Evolutionary conservation across 495 filamentous ascomycete species (phyloP), one percentile per base, ranked within the genome.

Genomic region (Entonaema liquescens): DNA sequence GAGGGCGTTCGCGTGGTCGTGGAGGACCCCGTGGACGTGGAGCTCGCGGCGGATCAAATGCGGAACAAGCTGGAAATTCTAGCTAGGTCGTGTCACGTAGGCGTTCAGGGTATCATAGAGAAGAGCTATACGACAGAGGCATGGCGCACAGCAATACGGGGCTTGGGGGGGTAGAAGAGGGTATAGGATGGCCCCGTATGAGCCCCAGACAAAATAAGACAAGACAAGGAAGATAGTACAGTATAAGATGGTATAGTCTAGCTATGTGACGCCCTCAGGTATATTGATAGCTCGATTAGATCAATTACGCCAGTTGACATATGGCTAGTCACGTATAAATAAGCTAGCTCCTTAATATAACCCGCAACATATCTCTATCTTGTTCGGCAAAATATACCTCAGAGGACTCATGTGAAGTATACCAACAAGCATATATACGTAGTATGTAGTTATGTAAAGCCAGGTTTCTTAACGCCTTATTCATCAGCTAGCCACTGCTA

Each of bases 1-100:
- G 89, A 7, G 81, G 88, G 25, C 82, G 87, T 47, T 76, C 80
- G 26, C 76, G 78, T 42, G 76, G 77, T 23, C 74, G 81, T n/a
- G 72, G 75, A 17, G 68, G 69, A n/a, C 47, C 17, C 15, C 65
- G 80, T 38, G 74, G 78, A 59, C 76, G 81, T 62, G 80, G 81
- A 25, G 61, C 68, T 58, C 68, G 81, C 2, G 76, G 81, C 21
- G 53, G 19, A 29, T 26, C 70, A 25, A 61, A 11, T 31, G 23
- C 19, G 35, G 38, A 47, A 47, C 19, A 23, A 1, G 19, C 42
- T 11, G 42, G 42, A 47, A 47, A 13, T 23, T 47, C 42, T 47
- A 47, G 42, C 42, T 47, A 47, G 12, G 42, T 19, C 8, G 19
- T 21, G 42, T 11, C 42, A 47, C 5, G 21, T 19, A 47, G 42